Percentiles rank a stretch among this genome's conserved stretches.
Conservation (phyloP, 345 rosid genomes). For the Syzygium aqueum region DNA sequence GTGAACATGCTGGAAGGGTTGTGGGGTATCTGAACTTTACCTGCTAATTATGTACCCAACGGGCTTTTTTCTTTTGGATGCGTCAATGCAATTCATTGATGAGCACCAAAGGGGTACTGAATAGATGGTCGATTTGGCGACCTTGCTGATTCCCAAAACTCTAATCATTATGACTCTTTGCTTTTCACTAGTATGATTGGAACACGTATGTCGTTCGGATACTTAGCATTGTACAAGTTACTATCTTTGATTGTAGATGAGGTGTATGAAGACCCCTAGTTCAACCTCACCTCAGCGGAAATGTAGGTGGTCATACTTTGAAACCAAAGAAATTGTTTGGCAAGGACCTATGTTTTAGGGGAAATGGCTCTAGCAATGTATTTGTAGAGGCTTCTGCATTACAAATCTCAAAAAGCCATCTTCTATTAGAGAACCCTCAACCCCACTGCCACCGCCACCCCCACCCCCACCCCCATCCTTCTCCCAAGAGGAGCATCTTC, state of each 20-base stretch:
- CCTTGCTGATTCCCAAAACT: neutral
- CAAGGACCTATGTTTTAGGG: neutral
- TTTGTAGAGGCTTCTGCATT: neutral
- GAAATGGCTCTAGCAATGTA: neutral
- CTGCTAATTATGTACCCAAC: neutral
- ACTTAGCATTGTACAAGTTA: neutral
- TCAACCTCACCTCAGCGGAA: neutral
- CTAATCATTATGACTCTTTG: neutral
- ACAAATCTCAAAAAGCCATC: neutral
- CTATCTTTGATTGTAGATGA: neutral
- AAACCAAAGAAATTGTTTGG: neutral
- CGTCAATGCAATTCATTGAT: neutral
- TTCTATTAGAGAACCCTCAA: neutral
- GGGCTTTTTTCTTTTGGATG: neutral
- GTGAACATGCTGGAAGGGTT: neutral
- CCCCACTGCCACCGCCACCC: neutral
- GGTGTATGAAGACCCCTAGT: neutral
- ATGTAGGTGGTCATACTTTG: neutral
- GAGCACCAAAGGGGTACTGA: neutral
- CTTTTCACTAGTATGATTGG: neutral
- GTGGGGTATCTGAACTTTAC: neutral
- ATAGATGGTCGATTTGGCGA: neutral
- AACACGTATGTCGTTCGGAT: neutral
- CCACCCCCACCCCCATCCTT: neutral
- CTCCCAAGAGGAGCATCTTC: neutral